phyloP scores from a whole-genome alignment of 2,329 filamentous ascomycete genomes.

The Pseudopithomyces chartarum region DNA sequence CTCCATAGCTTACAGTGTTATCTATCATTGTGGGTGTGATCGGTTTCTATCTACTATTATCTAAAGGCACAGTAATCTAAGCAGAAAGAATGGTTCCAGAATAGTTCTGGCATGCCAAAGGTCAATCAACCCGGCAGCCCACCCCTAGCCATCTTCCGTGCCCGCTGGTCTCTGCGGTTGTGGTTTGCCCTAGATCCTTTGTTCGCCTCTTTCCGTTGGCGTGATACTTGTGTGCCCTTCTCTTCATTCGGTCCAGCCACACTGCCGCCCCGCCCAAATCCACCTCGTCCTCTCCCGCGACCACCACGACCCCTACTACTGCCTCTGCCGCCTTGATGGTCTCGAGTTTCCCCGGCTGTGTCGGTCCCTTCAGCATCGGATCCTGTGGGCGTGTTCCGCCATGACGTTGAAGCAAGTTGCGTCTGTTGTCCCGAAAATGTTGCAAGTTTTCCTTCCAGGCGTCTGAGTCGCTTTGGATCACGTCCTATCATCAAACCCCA shows the following conservation, averaged over 20 bases:
- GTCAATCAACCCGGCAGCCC: slow-evolving; percentile 51
- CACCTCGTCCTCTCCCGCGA: slow-evolving; percentile 40
- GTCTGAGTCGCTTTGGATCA: slow-evolving; percentile 69
- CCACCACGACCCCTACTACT: slow-evolving; percentile 49
- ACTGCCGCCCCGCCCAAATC: slow-evolving; percentile 52
- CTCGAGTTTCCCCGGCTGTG: slow-evolving; percentile 45
- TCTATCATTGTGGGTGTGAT: too few species aligned
- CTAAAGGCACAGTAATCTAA: too few species aligned
- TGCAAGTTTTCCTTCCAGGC: slow-evolving; percentile 72
- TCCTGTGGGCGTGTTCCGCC: slow-evolving; percentile 54
- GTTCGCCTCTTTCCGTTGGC: slow-evolving; percentile 78
- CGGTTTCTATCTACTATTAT: too few species aligned
- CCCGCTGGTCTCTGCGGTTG: slow-evolving; percentile 74
- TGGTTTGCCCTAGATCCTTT: slow-evolving; percentile 86
- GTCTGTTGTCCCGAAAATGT: slow-evolving; percentile 70
- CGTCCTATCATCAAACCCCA: slow-evolving; percentile 87
- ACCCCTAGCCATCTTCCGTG: slow-evolving; percentile 65
- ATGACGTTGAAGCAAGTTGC: slow-evolving; percentile 69
- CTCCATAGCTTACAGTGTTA: too few species aligned
- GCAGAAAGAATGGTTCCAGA: too few species aligned
- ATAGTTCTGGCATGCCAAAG: not conserved
- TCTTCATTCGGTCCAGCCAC: slow-evolving; percentile 70
- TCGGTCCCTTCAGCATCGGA: slow-evolving; percentile 62
- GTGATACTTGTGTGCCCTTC: slow-evolving; percentile 72
- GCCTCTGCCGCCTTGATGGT: slow-evolving; percentile 54